phyloP scores from a whole-genome alignment of 805 yeast genomes.

The Candida silvicultrix region DNA sequence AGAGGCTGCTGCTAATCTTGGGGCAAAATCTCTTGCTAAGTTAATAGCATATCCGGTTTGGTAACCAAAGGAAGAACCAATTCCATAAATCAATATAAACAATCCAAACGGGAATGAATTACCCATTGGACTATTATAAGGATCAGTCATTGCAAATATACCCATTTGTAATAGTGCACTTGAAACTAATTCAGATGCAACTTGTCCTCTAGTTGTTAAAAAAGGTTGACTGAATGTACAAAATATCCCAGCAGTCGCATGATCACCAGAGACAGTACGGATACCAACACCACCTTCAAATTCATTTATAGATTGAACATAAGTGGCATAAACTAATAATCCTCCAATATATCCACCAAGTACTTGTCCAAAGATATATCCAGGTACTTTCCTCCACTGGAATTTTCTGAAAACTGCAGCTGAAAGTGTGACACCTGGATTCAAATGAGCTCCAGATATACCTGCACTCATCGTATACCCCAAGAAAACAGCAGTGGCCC shows the following conservation, averaged over 20 bases:
- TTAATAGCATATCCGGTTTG: constrained; percentile 52
- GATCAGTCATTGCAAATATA: constrained; percentile 46
- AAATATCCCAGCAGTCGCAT: constrained; percentile 36
- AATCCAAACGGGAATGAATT: constrained; percentile 41
- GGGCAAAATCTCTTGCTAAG: constrained; percentile 50
- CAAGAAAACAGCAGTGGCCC: constrained; percentile 49
- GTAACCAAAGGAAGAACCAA: constrained; percentile 44
- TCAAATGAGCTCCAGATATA: constrained; percentile 52
- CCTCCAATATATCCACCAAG: constrained; percentile 45
- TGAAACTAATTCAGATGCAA: constrained; percentile 40
- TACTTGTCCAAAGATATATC: constrained; percentile 40
- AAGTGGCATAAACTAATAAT: constrained; percentile 37
- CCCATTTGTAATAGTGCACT: constrained; percentile 39
- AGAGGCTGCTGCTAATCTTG: constrained; percentile 41
- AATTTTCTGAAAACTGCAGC: constrained; percentile 44
- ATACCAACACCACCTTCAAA: constrained; percentile 28
- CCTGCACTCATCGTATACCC: constrained; percentile 49
- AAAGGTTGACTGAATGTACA: constrained; percentile 38
- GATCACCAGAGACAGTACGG: constrained; percentile 21
- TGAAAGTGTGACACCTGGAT: constrained; percentile 45
- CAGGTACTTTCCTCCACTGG: constrained; percentile 41
- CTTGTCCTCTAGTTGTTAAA: constrained; percentile 36
- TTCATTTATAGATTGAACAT: constrained; percentile 32
- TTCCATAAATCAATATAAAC: constrained; percentile 35
- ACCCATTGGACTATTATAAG: constrained; percentile 40